A percentile compares a stretch with the other conserved stretches of the same genome.
Evolutionary conservation across 371 early-diverging fungal genomes (phyloP).

Genomic region (Mucor velutinosus): DNA sequence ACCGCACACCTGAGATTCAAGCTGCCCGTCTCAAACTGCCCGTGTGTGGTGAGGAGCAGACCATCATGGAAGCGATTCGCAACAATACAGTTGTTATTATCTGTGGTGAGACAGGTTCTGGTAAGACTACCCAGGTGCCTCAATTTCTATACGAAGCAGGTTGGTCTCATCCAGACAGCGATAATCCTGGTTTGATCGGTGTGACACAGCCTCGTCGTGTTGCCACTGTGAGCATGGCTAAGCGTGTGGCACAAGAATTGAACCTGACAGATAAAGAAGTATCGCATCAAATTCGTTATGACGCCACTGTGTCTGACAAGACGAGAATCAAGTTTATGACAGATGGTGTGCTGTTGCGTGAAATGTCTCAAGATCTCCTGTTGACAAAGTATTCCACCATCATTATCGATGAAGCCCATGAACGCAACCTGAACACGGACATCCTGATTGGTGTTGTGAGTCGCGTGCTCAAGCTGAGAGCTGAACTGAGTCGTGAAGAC

Average conservation of each 20-base stretch:
- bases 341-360: conserved; percentile 98
- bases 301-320: conserved; percentile 70
- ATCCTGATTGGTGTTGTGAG: conserved; percentile 94
- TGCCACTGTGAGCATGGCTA: conserved; percentile 98
- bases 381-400: conserved; percentile 92
- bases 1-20: conserved; percentile 76
- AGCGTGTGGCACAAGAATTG: conserved; percentile 93
- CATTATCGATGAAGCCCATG: conserved; percentile 99
- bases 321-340: conserved; percentile 99
- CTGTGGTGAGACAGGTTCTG: conserved; percentile 96
- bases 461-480: conserved; percentile 75
- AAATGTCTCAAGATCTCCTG: conserved; percentile 87
- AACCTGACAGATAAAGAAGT: conserved; percentile 61
- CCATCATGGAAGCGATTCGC: conserved; percentile 93
- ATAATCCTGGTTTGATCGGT: conserved; percentile 90
- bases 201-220: conserved; percentile 99
- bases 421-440: conserved; percentile 97
- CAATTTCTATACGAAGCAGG: conserved; percentile 99
- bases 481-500: conserved; percentile 58
- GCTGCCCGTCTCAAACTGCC: conserved; percentile 82
- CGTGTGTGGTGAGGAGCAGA: conserved; percentile 93
- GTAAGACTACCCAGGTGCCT: conserved; percentile 92
- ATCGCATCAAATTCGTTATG: conserved; percentile 84
- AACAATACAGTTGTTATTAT: conserved; percentile 86
- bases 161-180: conserved; percentile 80